Base-by-base conservation (phyloP, 164 flowering plant genomes). In the Macadamia tetraphylla region DNA sequence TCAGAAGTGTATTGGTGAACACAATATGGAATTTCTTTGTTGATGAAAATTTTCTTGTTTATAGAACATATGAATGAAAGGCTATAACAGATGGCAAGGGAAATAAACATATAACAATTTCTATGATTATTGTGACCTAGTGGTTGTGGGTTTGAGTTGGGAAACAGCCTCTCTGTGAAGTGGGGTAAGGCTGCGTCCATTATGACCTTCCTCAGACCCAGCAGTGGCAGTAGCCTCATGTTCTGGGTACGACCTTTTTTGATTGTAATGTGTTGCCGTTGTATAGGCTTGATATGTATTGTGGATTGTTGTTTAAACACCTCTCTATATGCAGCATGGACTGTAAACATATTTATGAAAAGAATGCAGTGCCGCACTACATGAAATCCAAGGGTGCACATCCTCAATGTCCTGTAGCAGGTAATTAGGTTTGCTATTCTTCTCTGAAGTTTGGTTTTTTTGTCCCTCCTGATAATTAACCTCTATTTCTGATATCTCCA, bases 261-360 rank as follows among this genome's bases (percentile, higher is more conserved):
- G 51, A 11, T 46, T 46, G 9, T 46, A 11, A 8, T 46, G 9
- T 46, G 7, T 11, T 46, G 51, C 51, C 3, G 3, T 46, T 46
- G 51, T 46, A 11, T 9, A 46, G 51, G 6, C 60, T 17, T 6
- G 8, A 44, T 63, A 35, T 44, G 44, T 10, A n/a, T 1, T 29
- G 9, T 61, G 1, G 18, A 3, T 30, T 32, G 40, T 68, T n/a
- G 56, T 32, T 63, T 53, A 46, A 46, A 9, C 9, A 46, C 51
- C 51, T 46, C 9, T 46, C 51, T 3, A 35, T 35, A 35, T 81
- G 76, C 85, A 94, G 97, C 73, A 76, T 78, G 77, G 92, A 86
- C 53, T 94, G 98, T 87, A 88, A 85, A 80, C 98, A 94, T 76
- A 78, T 94, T 56, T 94, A 91, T 73, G 98, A 88, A n/a, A 86